Base-by-base conservation (phyloP, 1,139 yeast genomes). In the Protomyces lactucae-debilis region DNA sequence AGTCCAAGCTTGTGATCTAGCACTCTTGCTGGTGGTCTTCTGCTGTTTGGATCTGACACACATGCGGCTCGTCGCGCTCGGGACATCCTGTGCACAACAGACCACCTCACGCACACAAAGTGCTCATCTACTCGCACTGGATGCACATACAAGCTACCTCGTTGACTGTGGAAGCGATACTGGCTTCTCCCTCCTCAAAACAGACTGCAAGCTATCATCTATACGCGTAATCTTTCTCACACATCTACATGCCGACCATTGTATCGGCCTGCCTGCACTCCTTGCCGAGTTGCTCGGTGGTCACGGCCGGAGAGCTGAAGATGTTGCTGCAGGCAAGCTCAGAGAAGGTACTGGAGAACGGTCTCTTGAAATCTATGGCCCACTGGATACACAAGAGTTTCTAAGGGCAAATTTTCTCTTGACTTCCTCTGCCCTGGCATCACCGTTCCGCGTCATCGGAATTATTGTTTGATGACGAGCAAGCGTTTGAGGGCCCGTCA, bases 241-340 rank as follows among this genome's bases (percentile, higher is more conserved):
- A 10, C 65, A 61, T 28, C 36, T 61, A 28, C 65, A 61, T 37
- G 18, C 18, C 18, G 18, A 18, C 18, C 18, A 18, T 18, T 18
- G 18, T 18, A 52, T 54, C 12, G 65, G 65, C 8, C 45, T 59
- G 28, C 40, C 63, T 8, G 56, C 56, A 9, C 32, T 52, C 10
- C 48, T 59, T 37, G 53, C 63, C 2, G 63, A 59, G 3, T 23
- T 59, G 8, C 63, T 59, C 28, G 60, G 65, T 28, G 65, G 65
- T 8, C 57, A 53, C 21, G 64, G 64, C 8, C 59, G 64, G 4
- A 53, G 36, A 9, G 48, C 53, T 10, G 54, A 45, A 51, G 64
- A 53, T 18, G 43, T 45, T 9, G 48, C 52, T 23, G 21, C 21
- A 5, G 63, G 63, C 5, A 12, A 6, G 37, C 52, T 39, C 14